These are phyloP conservation scores for Solanum pinnatisectum DNA, from an alignment of 257 asterid genomes.

Conservation along the genomic window DNA sequence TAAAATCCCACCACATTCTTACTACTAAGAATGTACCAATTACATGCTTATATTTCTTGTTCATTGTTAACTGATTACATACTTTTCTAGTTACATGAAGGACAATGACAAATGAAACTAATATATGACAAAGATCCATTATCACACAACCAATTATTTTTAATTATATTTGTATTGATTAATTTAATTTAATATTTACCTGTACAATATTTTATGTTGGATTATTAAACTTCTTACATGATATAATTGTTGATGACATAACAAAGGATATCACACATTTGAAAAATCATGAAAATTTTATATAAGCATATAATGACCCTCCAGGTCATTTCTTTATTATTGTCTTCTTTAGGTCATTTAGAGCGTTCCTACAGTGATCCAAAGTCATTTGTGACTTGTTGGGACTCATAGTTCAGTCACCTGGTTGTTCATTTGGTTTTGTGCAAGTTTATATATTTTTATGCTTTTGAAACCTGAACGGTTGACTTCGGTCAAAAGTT, in stretches of 20 bases:
- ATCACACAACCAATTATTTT: neutral
- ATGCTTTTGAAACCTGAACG: neutral
- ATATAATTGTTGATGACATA: neutral
- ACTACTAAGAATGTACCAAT: neutral
- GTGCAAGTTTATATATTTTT: neutral
- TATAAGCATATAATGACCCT: too few species aligned
- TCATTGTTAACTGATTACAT: neutral
- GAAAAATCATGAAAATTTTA: too few species aligned
- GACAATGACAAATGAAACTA: neutral
- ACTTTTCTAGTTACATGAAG: neutral
- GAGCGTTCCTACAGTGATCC: neutral
- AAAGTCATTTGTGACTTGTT: too few species aligned
- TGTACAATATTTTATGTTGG: neutral
- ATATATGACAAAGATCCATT: neutral
- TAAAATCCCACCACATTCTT: neutral
- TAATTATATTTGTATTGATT: neutral
- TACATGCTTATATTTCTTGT: neutral
- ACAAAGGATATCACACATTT: neutral
- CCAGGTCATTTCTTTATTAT: neutral
- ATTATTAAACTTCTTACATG: neutral
- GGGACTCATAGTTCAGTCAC: neutral
- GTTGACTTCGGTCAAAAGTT: neutral
- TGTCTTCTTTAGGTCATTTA: neutral
- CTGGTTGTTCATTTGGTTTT: neutral
- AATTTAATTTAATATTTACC: neutral